Conservation (phyloP, 1,284 basidiomycete species). For the Ceratobasidium sp. region DNA sequence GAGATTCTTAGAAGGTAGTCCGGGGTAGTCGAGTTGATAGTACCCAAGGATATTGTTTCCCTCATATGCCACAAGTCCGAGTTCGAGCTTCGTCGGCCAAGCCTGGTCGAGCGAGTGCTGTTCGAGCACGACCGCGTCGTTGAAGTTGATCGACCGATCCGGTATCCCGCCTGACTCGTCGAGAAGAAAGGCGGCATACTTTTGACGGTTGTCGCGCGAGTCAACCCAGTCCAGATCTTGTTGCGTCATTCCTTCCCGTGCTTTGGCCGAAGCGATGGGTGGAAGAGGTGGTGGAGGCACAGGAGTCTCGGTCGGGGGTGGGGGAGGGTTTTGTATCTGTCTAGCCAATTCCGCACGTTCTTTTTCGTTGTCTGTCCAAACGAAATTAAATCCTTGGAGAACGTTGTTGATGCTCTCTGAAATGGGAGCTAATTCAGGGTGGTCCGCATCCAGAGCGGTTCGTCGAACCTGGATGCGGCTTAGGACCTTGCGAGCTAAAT, state of each 20-base stretch:
- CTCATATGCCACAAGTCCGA: neutral
- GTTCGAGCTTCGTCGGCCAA: neutral
- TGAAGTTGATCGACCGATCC: constrained; percentile 5
- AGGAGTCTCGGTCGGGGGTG: neutral
- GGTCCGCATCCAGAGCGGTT: neutral
- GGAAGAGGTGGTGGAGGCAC: neutral
- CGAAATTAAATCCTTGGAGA: neutral
- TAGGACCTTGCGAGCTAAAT: neutral
- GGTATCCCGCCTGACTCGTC: neutral
- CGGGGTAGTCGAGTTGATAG: neutral
- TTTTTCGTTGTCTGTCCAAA: neutral
- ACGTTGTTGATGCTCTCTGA: neutral
- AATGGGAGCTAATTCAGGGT: neutral
- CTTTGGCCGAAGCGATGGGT: neutral
- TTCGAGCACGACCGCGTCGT: neutral
- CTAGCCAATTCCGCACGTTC: neutral
- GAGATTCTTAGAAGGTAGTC: neutral
- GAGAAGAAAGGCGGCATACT: neutral
- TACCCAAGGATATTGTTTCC: neutral
- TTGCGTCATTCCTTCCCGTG: neutral
- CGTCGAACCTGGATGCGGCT: neutral
- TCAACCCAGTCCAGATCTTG: neutral
- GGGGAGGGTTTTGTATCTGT: neutral
- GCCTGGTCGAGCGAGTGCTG: neutral
- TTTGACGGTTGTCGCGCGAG: neutral